Conservation (phyloP, 176 grass and related monocot genomes). For the Cenchrus fungigraminus region DNA sequence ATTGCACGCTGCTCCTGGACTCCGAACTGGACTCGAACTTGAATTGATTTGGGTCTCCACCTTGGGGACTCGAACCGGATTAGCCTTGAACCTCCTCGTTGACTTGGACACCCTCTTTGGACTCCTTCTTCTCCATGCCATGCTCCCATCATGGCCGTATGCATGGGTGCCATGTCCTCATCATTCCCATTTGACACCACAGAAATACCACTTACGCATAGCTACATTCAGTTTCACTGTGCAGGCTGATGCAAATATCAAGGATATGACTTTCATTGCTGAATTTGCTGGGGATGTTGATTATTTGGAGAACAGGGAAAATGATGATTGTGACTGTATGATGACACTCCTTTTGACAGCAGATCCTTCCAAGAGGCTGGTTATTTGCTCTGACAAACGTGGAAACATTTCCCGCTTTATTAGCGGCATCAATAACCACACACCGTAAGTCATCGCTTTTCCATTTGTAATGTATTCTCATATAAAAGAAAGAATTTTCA, state of each 20-base stretch:
- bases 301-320: constrained; percentile 60
- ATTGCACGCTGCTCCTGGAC: too few relatives aligned
- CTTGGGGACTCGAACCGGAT: too few relatives aligned
- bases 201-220: constrained; percentile 25
- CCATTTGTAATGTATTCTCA: neutral
- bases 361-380: constrained; percentile 57
- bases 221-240: constrained; percentile 73
- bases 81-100: too few relatives aligned
- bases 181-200: neutral
- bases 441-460: constrained; percentile 50
- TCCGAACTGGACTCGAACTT: too few relatives aligned
- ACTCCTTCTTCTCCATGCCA: too few relatives aligned
- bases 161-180: too few relatives aligned
- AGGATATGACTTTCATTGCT: constrained; percentile 71
- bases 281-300: constrained; percentile 77
- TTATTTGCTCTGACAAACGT: constrained; percentile 70
- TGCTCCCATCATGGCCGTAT: too few relatives aligned
- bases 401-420: constrained; percentile 84
- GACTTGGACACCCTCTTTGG: too few relatives aligned
- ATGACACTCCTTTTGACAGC: constrained; percentile 74
- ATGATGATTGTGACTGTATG: constrained; percentile 70
- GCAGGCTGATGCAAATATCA: constrained; percentile 74
- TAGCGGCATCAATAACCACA: constrained; percentile 86
- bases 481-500: neutral
- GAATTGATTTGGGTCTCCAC: too few relatives aligned